Evolutionary conservation across 2,329 filamentous ascomycete species (phyloP).

Genomic region (Biscogniauxia sp.): DNA sequence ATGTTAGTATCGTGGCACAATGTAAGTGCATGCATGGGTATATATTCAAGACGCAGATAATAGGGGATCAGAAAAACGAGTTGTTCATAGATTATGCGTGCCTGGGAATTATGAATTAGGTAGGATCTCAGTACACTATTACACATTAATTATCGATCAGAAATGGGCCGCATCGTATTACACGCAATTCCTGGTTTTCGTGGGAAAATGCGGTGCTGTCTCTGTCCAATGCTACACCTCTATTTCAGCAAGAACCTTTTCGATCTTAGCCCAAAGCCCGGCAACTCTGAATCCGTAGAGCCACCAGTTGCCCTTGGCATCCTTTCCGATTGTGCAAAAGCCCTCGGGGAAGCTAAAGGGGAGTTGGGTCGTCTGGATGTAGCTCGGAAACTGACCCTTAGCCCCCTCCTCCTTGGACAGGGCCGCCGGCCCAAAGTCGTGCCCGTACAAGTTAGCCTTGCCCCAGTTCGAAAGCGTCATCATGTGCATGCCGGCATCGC

Average conservation of each 20-base stretch:
- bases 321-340: slow-evolving; percentile 23
- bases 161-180: no score
- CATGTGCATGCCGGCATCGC: slow-evolving; percentile 32
- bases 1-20: no score
- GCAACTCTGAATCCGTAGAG: slow-evolving; percentile 7
- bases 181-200: no score
- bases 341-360: background rate
- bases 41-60: no score
- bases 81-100: no score
- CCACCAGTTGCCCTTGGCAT: slow-evolving; percentile 30
- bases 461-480: slow-evolving; percentile 41
- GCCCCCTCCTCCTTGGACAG: slow-evolving; percentile 13
- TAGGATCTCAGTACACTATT: no score
- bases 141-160: no score
- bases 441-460: slow-evolving; percentile 34
- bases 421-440: slow-evolving; percentile 37
- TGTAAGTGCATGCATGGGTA: no score
- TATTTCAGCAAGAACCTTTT: background rate
- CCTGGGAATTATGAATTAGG: no score
- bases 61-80: no score
- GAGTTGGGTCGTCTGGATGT: background rate
- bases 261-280: background rate
- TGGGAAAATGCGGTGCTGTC: no score
- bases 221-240: no score
- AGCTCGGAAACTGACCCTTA: background rate